Conservation (phyloP, 2,329 filamentous ascomycete genomes). For the Colletotrichum gloeosporioides region DNA sequence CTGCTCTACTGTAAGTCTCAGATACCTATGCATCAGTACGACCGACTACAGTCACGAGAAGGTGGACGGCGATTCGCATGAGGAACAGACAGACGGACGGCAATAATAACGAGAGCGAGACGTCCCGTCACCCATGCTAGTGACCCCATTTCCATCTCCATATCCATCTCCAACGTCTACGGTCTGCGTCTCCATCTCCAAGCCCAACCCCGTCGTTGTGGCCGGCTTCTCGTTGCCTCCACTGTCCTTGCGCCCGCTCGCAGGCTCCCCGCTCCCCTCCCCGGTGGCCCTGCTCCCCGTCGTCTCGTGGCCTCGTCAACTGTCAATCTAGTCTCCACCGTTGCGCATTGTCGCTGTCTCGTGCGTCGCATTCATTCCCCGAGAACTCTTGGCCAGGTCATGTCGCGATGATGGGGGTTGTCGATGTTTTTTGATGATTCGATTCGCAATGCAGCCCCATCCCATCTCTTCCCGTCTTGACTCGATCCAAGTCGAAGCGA, state of each 20-base stretch:
- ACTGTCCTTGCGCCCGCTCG: not conserved
- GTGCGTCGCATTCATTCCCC: conserved; percentile 3
- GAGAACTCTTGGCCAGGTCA: conserved; percentile 4
- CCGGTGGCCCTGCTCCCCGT: not conserved
- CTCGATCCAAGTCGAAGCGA: not conserved
- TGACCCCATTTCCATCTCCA: not conserved
- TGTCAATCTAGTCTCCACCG: not conserved
- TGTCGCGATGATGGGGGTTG: not conserved
- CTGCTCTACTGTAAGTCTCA: too few relatives aligned
- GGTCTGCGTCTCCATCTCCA: not conserved
- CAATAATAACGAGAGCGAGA: not conserved
- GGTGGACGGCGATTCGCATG: not conserved
- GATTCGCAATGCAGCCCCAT: not conserved
- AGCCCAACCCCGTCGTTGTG: not conserved
- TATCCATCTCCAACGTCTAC: not conserved
- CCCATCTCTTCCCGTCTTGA: not conserved
- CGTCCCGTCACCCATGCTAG: not conserved
- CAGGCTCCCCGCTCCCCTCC: conserved; percentile 2
- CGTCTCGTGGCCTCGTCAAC: not conserved
- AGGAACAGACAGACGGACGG: not conserved
- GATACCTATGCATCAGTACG: too few relatives aligned
- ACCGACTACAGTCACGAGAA: too few relatives aligned
- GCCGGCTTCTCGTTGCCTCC: not conserved
- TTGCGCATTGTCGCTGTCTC: not conserved
- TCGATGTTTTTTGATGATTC: conserved; percentile 2